Base-by-base conservation (phyloP, 139 green algal genomes). In the Haematococcus lacustris region DNA sequence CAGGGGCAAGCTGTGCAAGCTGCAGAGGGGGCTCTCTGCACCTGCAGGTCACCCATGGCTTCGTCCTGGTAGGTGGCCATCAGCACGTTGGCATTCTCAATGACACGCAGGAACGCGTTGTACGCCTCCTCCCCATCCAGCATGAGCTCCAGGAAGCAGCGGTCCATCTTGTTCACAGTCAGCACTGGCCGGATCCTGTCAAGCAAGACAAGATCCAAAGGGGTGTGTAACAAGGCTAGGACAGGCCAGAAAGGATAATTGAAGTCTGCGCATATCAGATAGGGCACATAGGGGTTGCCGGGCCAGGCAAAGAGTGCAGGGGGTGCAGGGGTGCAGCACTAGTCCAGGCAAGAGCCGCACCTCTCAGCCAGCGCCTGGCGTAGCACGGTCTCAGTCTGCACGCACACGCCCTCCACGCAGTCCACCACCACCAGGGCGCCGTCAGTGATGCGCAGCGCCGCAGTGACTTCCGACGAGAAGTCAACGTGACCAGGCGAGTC, bases 361-460 rank as follows among this genome's bases (percentile, higher is more conserved):
- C 63, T 30, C 47, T 72, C 67, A 64, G 30, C n/a, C 43, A 63
- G 43, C 2, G 66, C 90, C 87, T 98, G 96, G 76, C 96, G 90
- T 68, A 99, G 88, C 85, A 99, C 96, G 3, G 96, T 99, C 92
- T 99, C 96, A 2, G 96, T 99, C 90, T 99, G 96, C 82, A 99
- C 96, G 82, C 95, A 99, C 69, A 99, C 96, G 37, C 96, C 96
- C 90, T 99, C 96, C 47, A 99, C 91, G 89, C 93, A 99, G 82
- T 99, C 96, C 67, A 99, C 96, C 69, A 99, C 96, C 62, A 99
- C 94, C 65, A 99, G 87, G 0, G 96, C 96, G 69, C 96, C 96
- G 80, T 99, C 95, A 70, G 96, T 99, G 75, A 99, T 99, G 76
- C 96, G 96, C 77, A 99, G 89, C 6, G 96, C 96, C 34, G 96